Evolutionary conservation across 2,329 filamentous ascomycete species (phyloP), one percentile per base, ranked within the genome.

Genomic region (Epichloe gansuensis): DNA sequence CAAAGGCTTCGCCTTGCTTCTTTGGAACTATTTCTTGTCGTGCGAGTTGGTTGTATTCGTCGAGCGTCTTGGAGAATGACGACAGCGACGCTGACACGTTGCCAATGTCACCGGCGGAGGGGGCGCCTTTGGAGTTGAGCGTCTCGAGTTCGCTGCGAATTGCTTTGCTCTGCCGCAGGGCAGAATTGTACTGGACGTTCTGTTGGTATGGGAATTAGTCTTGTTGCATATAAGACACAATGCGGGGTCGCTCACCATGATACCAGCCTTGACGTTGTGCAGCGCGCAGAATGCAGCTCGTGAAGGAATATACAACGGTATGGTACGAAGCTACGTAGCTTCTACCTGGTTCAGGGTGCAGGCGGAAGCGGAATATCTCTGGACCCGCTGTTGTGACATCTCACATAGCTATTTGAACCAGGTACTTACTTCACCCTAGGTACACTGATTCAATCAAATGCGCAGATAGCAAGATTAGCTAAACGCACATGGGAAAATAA

Each of bases 1-100:
- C 89, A 58, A 82, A 76, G 1, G 91, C 93, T 65, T 97, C 95
- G 55, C 93, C 85, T 61, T 95, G 88, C 71, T 97, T 98, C 55
- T 88, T 85, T 4, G 86, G 80, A 53, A 95, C 91, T 35, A 95
- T 81, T 69, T 98, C 93, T 62, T 91, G 87, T 59, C 88, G 87
- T 1, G 91, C 86, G 34, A 95, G 81, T 52, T 80, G 78, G 62
- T 86, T 82, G 74, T 98, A 98, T 65, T 96, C 91, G 71, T 96
- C 91, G 58, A 98, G 78, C 1, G 89, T 95, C 56, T 93, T 88
- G 46, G 86, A 81, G 68, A 98, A 90, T 55, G 90, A 71, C 44
- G 86, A 83, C 34, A 94, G 73, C 13, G 87, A 87, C 21, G 83
- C 85, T n/a, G 85, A 85, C 58, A 89, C 81, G 68, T 89, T 86